Evolutionary conservation across 2,329 filamentous ascomycete genomes (phyloP), one percentile per base, ranked within the genome.

Genomic region (Aspergillus felis): DNA sequence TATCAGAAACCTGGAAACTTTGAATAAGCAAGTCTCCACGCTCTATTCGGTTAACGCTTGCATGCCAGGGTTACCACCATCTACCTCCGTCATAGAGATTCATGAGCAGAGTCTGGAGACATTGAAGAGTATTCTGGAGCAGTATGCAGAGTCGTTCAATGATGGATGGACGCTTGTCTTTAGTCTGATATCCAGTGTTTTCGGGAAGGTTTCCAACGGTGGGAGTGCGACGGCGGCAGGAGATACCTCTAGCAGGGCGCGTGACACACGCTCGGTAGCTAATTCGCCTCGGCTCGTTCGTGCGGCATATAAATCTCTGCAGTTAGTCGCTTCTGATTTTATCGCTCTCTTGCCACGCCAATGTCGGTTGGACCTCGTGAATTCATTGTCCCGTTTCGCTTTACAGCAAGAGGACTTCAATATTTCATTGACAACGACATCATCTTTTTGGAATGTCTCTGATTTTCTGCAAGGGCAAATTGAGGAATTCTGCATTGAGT

Each of bases 321-420:
- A 97, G 71, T 84, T 99, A 3, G 89, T 99, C 49, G 96, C 92
- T 72, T 97, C 94, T 0, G 94, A 99, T 73, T 99, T 99, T 68
- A 77, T 99, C 35, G 82, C 87, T 14, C 86, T 89, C 6, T 82
- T 87, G 56, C 89, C 85, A 49, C 86, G 84, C 71, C 84, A 80
- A 51, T 97, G 84, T 77, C 90, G 88, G 73, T 82, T 87, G 58
- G 84, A 87, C 57, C 82, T 99, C 17, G 87, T 97, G 60, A 89
- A 96, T 76, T 91, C 92, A 10, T 83, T 99, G 24, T 91, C 91
- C 68, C 88, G 89, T 62, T 99, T 97, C 74, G 92, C 91, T 65
- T 88, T 87, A 0, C 94, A 99, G 72, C 83, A 88, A 62, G 90
- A 96, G 64, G 94, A 99, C 69, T 81, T 99, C 41, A 99, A 99